Percentiles rank a stretch among this genome's conserved stretches.
Conservation (phyloP, 106 monocot genomes). For the Dendrobium officinale region DNA sequence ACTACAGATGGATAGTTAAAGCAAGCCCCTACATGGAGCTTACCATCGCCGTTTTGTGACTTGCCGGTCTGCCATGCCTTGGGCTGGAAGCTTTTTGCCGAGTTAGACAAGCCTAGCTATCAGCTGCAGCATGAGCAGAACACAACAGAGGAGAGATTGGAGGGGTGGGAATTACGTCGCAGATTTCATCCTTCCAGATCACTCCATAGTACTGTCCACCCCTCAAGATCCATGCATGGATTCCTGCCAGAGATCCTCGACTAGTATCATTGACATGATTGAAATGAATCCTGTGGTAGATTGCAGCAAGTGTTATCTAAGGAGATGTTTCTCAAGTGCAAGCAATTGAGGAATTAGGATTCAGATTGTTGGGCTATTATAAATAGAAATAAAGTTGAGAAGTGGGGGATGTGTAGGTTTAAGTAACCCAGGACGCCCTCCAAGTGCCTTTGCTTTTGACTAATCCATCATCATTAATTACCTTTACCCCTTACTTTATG, state of each 20-base stretch:
- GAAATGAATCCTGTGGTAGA: conserved; percentile 1
- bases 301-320: neutral
- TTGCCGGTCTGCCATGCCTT: conserved; percentile 17
- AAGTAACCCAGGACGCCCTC: neutral
- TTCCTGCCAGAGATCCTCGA: conserved; percentile 8
- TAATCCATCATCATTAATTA: neutral
- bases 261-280: neutral
- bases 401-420: neutral
- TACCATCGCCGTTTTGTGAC: conserved; percentile 11
- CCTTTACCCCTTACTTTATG: neutral
- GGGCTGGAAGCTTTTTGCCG: neutral
- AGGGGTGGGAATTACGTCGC: neutral
- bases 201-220: neutral
- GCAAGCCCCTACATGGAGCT: conserved; percentile 2
- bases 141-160: neutral
- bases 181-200: neutral
- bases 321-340: neutral
- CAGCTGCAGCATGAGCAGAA: conserved; percentile 10
- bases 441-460: neutral
- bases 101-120: neutral
- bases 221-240: conserved; percentile 12
- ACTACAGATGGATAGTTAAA: neutral
- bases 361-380: conserved; percentile 5
- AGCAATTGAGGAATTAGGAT: neutral
- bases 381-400: neutral